Evolutionary conservation across 2,329 filamentous ascomycete genomes (phyloP), one percentile per base, ranked within the genome.

Genomic region (Fusarium sp.): DNA sequence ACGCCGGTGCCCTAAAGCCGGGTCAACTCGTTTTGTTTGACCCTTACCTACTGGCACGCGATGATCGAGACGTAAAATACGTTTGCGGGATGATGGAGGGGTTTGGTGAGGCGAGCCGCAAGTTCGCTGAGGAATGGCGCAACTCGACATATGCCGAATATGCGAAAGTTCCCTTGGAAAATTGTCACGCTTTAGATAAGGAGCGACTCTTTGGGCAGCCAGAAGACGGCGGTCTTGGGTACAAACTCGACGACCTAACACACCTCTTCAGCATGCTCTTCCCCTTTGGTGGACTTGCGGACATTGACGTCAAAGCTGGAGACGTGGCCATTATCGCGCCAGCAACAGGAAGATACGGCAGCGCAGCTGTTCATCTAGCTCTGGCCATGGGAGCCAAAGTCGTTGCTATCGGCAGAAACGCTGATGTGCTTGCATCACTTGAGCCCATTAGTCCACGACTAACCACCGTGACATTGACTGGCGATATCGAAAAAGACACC

Each of bases 371-470:
- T 1, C 70, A 81, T 6, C 75, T 86, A 6, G 87, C 86, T 0
- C 62, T 85, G 1, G 83, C 85, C 0, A 81, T 88, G 75, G 87
- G 86, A 0, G 86, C 85, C 4, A 79, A 78, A 10, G 87, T 89
- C 3, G 81, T 89, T 36, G 86, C 87, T 0, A 79, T 87, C 64
- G 85, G 86, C 3, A 47, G 60, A 2, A 48, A 48, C 8, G 7
- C 37, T 0, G 16, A 44, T 10, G 44, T 46, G 3, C 31, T 62
- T 5, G 4, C 5, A 0, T 34, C 34, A 0, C 76, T 86, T 13
- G 84, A 84, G 62, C 71, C 71, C 44, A 66, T 86, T 16, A 74
- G 72, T 53, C 70, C 84, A 0, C 74, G 80, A 12, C 72, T 86
- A 15, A 75, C 79, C 39, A 82, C 76, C 0, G 81, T 86, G 3